Conservation (phyloP, 2,329 filamentous ascomycete genomes). For the Ophiocordyceps camponoti-rufipedis region DNA sequence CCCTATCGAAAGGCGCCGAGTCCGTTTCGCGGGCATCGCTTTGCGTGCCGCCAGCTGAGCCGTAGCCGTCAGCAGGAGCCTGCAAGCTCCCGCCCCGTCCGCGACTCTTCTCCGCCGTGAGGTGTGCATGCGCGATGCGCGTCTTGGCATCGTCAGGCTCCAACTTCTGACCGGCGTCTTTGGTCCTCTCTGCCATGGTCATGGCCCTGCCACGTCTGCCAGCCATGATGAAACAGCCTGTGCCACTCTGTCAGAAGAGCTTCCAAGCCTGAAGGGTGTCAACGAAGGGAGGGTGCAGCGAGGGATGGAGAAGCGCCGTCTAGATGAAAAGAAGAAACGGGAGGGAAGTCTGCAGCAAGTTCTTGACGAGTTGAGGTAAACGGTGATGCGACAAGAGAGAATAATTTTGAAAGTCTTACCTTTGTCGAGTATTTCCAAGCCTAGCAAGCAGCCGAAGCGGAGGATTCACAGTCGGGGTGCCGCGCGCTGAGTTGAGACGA, state of each 20-base stretch:
- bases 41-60: background rate
- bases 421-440: background rate
- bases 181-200: background rate
- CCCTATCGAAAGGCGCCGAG: background rate
- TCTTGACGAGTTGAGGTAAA: background rate
- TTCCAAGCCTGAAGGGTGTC: background rate
- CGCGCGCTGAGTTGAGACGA: background rate
- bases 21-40: background rate
- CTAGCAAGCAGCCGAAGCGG: background rate
- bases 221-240: constrained; percentile 1
- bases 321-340: background rate
- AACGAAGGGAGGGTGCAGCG: background rate
- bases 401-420: background rate
- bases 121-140: background rate
- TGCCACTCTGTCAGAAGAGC: background rate
- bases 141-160: constrained; percentile 1
- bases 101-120: background rate
- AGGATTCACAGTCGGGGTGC: background rate
- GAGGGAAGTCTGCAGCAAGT: background rate
- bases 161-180: background rate
- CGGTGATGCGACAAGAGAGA: background rate
- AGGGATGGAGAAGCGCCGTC: background rate
- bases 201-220: background rate
- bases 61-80: background rate
- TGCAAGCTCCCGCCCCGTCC: background rate